Conservation (phyloP, 2,329 filamentous ascomycete genomes). For the Pseudogymnoascus sp. region DNA sequence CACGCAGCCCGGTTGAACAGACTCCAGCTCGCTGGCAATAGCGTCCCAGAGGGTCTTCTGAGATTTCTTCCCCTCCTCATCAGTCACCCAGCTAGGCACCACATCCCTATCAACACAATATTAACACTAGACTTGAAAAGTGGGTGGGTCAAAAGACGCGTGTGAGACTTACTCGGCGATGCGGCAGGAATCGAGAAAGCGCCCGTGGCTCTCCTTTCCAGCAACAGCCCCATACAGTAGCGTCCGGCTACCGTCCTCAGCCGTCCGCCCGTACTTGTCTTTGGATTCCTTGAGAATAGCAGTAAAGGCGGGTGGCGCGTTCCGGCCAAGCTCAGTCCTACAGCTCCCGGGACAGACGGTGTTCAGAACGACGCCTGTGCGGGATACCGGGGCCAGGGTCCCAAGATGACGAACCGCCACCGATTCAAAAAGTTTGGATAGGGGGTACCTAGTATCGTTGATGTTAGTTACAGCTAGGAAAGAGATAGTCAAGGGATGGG, state of each 20-base stretch:
- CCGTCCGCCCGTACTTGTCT: conserved; percentile 19
- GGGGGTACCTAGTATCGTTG: conserved; percentile 19
- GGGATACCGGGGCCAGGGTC: conserved; percentile 16
- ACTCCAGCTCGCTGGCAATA: conserved; percentile 24
- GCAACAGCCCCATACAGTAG: conserved; percentile 24
- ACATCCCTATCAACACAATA: neutral
- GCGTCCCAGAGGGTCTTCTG: conserved; percentile 25
- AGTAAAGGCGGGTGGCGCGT: conserved; percentile 14
- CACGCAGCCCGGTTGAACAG: conserved; percentile 24
- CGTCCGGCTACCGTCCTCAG: conserved; percentile 26
- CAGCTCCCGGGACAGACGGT: conserved; percentile 26
- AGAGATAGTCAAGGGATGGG: neutral
- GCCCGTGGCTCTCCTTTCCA: conserved; percentile 24
- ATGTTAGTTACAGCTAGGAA: conserved; percentile 2
- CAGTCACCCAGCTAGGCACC: conserved; percentile 13
- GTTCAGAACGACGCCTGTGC: conserved; percentile 23
- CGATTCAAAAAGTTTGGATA: conserved; percentile 25
- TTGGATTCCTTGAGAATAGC: conserved; percentile 11
- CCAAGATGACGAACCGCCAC: conserved; percentile 21
- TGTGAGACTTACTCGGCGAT: conserved; percentile 13
- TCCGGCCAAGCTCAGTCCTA: conserved; percentile 20
- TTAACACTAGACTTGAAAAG: neutral
- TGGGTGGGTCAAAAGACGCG: neutral
- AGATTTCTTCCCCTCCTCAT: conserved; percentile 20
- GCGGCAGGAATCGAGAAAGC: conserved; percentile 15